Evolutionary conservation across 2,329 filamentous ascomycete species (phyloP).

Genomic region (Rhinocladiella mackenziei): DNA sequence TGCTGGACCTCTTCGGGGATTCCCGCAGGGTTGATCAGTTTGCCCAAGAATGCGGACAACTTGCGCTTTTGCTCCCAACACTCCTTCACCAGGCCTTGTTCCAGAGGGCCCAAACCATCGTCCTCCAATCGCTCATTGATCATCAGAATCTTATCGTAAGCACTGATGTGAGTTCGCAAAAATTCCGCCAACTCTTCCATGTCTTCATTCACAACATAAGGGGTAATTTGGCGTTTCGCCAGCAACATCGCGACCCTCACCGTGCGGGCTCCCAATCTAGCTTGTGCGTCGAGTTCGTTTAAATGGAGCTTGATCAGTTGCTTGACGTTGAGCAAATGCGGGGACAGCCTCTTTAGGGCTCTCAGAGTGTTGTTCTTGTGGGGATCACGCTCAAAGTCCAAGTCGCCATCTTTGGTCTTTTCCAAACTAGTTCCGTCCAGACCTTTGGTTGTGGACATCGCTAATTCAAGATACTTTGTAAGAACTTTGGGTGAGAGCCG

Average conservation of each 20-base stretch:
- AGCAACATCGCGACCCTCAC: conserved; percentile 15
- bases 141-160: conserved; percentile 32
- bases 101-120: conserved; percentile 25
- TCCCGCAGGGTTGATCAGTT: conserved; percentile 6
- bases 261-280: conserved; percentile 14
- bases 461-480: conserved; percentile 26
- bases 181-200: conserved; percentile 28
- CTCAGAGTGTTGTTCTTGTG: conserved; percentile 25
- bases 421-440: conserved; percentile 16
- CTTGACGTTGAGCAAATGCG: conserved; percentile 18
- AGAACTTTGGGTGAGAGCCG: conserved; percentile 25
- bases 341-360: conserved; percentile 21
- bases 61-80: conserved; percentile 20
- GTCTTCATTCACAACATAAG: conserved; percentile 16
- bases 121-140: conserved; percentile 26
- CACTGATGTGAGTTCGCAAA: conserved; percentile 33
- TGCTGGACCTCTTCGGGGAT: conserved; percentile 4
- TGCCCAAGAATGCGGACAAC: conserved; percentile 16
- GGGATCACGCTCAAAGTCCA: conserved; percentile 27
- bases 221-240: conserved; percentile 17
- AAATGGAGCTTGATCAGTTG: conserved; percentile 23
- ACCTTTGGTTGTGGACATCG: conserved; percentile 27
- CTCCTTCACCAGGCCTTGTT: conserved; percentile 14
- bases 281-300: conserved; percentile 21
- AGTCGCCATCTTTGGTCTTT: conserved; percentile 23